phyloP scores from a whole-genome alignment of 1,284 basidiomycete genomes.

The Cryptococcus sp. region DNA sequence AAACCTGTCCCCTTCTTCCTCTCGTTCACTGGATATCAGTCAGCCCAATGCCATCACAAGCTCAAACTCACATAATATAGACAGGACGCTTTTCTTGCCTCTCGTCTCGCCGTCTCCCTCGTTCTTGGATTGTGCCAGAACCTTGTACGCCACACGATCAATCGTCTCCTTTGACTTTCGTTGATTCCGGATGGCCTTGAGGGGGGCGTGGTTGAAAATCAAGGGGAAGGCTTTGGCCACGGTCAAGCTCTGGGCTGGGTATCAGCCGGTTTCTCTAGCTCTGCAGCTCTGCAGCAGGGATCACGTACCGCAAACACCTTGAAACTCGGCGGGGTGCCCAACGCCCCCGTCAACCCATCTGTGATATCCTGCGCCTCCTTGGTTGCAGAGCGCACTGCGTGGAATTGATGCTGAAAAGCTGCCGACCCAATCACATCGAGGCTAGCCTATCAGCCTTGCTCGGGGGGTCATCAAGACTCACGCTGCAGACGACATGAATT shows the following conservation, averaged over 20 bases:
- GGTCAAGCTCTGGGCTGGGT: neutral
- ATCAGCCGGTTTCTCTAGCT: no score
- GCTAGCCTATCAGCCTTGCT: neutral
- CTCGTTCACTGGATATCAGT: neutral
- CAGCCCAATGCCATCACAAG: neutral
- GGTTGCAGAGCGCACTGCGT: constrained; percentile 1
- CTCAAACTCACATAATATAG: no score
- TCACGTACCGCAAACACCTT: neutral
- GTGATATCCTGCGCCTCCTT: constrained; percentile 1
- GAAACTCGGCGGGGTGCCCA: neutral
- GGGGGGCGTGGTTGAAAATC: constrained; percentile 7
- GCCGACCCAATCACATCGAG: constrained; percentile 3
- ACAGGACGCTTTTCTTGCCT: no score
- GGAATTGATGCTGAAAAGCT: constrained; percentile 1
- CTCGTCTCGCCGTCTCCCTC: neutral
- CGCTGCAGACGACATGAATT: constrained; percentile 7
- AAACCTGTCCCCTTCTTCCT: neutral
- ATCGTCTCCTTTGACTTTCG: constrained; percentile 3
- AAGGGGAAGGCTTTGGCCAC: constrained; percentile 6
- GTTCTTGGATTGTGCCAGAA: neutral
- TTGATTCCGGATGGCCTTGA: constrained; percentile 6
- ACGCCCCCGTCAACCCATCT: constrained; percentile 1
- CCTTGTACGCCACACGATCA: constrained; percentile 4
- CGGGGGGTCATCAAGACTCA: neutral
- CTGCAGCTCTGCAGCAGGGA: no score